Base-by-base conservation (phyloP, 2,329 filamentous ascomycete species). In the Incumbomyces lentus region DNA sequence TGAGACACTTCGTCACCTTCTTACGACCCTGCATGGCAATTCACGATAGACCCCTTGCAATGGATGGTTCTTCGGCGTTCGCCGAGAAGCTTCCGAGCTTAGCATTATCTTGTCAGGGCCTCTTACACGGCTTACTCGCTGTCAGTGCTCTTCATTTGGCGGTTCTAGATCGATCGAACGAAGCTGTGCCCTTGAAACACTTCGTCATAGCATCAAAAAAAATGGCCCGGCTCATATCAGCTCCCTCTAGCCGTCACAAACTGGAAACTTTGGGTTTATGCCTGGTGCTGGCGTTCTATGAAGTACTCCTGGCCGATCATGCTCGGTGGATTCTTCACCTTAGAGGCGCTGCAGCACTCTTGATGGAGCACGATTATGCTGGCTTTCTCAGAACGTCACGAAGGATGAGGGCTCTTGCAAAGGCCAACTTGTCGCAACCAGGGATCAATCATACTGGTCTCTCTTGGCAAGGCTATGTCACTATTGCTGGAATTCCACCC, bases 281-380 rank as follows among this genome's bases (percentile, higher is more conserved):
- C 0, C 70, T 95, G 31, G 69, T 96, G 6, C 73, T 98, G 6
- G 86, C 82, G 0, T 96, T 88, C 62, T 96, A 94, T 59, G 92
- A 96, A 62, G 86, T 95, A 14, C 92, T 90, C 81, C 84, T 84
- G 31, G 90, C 88, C 17, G 90, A 98, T 55, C 90, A 96, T 58
- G 81, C 84, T 46, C 95, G 95, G 62, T 98, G 92, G 92, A 92
- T 86, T 59, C 90, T 85, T 51, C 92, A 96, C 65, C 71, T 96
- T 32, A 79, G 86, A 40, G 92, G 92, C 11, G 86, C 87, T 8
- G 81, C 83, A 34, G 83, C 89, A 52, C 52, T 48, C 33, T 73
- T 96, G 26, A 74, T 78, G 44, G 89, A 96, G 60, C 84, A 93
- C 35, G 83, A 92, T 41, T 85, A 88, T 50, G 74, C 75, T 8